Evolutionary conservation across 139 green algal genomes (phyloP).

Genomic region (Volvox reticuliferus): DNA sequence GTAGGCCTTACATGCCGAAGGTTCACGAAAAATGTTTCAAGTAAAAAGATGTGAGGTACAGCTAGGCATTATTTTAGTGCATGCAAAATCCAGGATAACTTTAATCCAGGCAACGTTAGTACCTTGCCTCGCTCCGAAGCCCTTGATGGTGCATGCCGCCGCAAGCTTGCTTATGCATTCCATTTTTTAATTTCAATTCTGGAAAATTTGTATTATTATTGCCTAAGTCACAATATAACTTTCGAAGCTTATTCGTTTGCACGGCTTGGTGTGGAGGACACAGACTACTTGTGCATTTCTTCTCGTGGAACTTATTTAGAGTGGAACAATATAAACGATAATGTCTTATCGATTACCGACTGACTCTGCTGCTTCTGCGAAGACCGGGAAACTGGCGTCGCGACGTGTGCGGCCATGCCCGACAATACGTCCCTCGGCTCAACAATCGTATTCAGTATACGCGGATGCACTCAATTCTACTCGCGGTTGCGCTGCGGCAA

Average conservation of each 20-base stretch:
- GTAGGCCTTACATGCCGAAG: too few species aligned
- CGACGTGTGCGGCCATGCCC: not conserved
- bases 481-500: not conserved
- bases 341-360: not conserved
- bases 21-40: too few species aligned
- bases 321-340: not conserved
- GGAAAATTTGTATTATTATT: too few species aligned
- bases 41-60: too few species aligned
- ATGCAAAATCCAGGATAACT: too few species aligned
- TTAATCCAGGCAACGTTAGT: not conserved
- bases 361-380: not conserved
- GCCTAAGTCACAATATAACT: too few species aligned
- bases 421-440: not conserved
- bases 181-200: too few species aligned
- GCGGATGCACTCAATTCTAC: not conserved
- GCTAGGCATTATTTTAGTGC: too few species aligned
- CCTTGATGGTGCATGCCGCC: not conserved
- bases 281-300: not conserved
- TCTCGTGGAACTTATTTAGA: not conserved
- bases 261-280: not conserved
- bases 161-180: not conserved
- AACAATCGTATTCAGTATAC: not conserved
- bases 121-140: slow-evolving; percentile 7
- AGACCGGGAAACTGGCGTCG: not conserved
- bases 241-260: not conserved